These are phyloP conservation scores for Seiridium unicorne DNA, from an alignment of 2,329 filamentous ascomycete species.

Conservation along the genomic window DNA sequence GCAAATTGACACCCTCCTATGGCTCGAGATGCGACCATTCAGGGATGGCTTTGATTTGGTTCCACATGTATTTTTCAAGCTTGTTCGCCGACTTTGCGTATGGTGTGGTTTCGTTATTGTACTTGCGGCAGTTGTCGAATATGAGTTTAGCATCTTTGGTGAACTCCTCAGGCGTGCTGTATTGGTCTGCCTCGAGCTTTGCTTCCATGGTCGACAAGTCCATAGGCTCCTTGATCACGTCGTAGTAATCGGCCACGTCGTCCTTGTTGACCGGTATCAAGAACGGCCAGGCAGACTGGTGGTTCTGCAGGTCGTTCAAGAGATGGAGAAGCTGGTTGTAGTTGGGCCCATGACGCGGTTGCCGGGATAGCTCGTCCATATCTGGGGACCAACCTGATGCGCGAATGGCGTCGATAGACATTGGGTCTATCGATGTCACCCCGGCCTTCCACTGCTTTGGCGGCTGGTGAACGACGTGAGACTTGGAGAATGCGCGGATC, in stretches of 20 bases:
- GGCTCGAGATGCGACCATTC: slow-evolving; percentile 76
- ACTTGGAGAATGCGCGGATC: slow-evolving; percentile 86
- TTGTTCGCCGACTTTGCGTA: slow-evolving; percentile 96
- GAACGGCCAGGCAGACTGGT: slow-evolving; percentile 92
- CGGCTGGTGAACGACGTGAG: slow-evolving; percentile 81
- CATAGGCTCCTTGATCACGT: slow-evolving; percentile 98
- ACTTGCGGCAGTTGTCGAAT: slow-evolving; percentile 91
- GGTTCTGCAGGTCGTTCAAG: slow-evolving; percentile 93
- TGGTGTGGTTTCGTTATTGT: slow-evolving; percentile 92
- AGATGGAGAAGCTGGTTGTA: slow-evolving; percentile 92
- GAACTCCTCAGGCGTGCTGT: slow-evolving; percentile 89
- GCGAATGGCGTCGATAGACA: slow-evolving; percentile 84
- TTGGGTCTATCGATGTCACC: slow-evolving; percentile 73
- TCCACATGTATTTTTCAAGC: slow-evolving; percentile 93
- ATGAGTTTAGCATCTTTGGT: slow-evolving; percentile 84
- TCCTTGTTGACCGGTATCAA: slow-evolving; percentile 90
- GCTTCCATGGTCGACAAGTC: slow-evolving; percentile 93
- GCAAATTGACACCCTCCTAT: slow-evolving; percentile 20
- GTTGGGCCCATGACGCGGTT: slow-evolving; percentile 92
- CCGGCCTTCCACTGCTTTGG: slow-evolving; percentile 84
- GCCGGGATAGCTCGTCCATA: slow-evolving; percentile 95
- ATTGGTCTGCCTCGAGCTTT: slow-evolving; percentile 91
- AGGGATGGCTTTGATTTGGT: slow-evolving; percentile 84
- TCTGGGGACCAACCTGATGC: slow-evolving; percentile 93
- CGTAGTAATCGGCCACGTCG: slow-evolving; percentile 98